These are phyloP conservation scores for Tricladium varicosporioides DNA, from an alignment of 2,329 filamentous ascomycete species.

Conservation along the genomic window DNA sequence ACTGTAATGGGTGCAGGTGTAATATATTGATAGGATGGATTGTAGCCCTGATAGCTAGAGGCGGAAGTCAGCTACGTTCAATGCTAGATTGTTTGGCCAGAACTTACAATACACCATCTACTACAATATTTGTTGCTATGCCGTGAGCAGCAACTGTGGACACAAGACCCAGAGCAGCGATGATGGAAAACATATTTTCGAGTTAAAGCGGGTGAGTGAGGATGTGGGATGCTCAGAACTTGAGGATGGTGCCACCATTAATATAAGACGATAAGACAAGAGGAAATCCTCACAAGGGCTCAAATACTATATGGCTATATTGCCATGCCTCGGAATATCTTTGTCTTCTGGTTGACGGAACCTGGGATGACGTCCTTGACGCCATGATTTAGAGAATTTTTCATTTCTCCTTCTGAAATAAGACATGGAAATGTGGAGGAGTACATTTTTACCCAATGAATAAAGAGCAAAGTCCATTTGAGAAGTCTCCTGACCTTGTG, in stretches of 20 bases:
- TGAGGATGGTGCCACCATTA: not conserved
- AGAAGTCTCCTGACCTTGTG: slow-evolving; percentile 10
- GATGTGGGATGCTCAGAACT: not conserved
- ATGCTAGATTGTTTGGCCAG: not conserved
- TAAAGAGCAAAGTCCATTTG: not conserved
- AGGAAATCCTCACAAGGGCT: not conserved
- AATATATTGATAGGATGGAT: slow-evolving; percentile 32
- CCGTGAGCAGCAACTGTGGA: slow-evolving; percentile 28
- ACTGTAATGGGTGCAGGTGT: slow-evolving; percentile 42
- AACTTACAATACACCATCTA: slow-evolving; percentile 30
- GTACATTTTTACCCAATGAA: not conserved
- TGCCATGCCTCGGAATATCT: slow-evolving; percentile 10
- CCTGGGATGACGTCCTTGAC: not conserved
- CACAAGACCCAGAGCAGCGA: slow-evolving; percentile 19
- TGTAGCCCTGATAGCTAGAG: slow-evolving; percentile 36
- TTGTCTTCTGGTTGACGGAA: slow-evolving; percentile 10
- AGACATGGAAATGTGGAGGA: not conserved
- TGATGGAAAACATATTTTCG: slow-evolving; percentile 19
- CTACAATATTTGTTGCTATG: slow-evolving; percentile 28
- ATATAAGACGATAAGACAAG: not conserved
- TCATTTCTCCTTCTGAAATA: not conserved
- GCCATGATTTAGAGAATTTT: not conserved
- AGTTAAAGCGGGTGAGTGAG: not conserved
- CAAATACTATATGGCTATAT: slow-evolving; percentile 14
- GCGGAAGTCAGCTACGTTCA: slow-evolving; percentile 1